phyloP scores from a whole-genome alignment of 169 alveolate species.

The Eimeria brunetti region DNA sequence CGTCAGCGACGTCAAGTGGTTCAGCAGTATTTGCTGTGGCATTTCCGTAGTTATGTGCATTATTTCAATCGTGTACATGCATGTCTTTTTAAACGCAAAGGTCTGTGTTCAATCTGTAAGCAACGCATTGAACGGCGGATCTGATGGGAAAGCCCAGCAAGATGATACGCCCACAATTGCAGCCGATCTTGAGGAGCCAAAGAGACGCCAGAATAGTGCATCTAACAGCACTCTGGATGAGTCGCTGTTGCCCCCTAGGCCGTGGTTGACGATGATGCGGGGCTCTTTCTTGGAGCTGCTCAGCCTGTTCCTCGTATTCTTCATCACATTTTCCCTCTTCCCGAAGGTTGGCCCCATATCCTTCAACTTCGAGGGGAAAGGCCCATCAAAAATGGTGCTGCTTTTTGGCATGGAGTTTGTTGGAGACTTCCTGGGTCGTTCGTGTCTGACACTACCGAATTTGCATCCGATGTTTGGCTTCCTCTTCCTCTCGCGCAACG shows the following conservation, averaged over 20 bases:
- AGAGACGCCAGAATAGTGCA: slow-evolving; percentile 28
- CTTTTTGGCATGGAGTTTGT: slow-evolving; percentile 46
- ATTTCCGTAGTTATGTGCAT: slow-evolving; percentile 20
- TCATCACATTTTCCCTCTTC: slow-evolving; percentile 38
- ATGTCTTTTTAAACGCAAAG: slow-evolving; percentile 35
- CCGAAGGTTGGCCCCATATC: slow-evolving; percentile 72
- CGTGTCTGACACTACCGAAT: slow-evolving; percentile 5
- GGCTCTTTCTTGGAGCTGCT: slow-evolving; percentile 51
- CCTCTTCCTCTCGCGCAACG: slow-evolving; percentile 67
- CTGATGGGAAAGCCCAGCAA: slow-evolving; percentile 7
- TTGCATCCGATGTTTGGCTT: slow-evolving; percentile 24
- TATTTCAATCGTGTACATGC: slow-evolving; percentile 27
- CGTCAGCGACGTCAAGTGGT: slow-evolving; percentile 33
- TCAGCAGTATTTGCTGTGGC: slow-evolving; percentile 32
- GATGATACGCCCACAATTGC: slow-evolving; percentile 27
- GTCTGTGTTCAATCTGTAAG: slow-evolving; percentile 45
- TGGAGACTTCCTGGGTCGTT: slow-evolving; percentile 72
- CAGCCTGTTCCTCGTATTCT: slow-evolving; percentile 55
- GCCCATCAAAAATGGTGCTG: slow-evolving; percentile 41
- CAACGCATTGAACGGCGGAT: slow-evolving; percentile 4
- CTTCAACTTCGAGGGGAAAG: slow-evolving; percentile 44
- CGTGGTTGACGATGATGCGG: slow-evolving; percentile 54
- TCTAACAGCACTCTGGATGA: slow-evolving; percentile 19
- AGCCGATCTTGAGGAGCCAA: slow-evolving; percentile 50
- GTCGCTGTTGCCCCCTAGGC: slow-evolving; percentile 47